Evolutionary conservation across 345 rosid species (phyloP).

Genomic region (Rubroshorea leprosula): DNA sequence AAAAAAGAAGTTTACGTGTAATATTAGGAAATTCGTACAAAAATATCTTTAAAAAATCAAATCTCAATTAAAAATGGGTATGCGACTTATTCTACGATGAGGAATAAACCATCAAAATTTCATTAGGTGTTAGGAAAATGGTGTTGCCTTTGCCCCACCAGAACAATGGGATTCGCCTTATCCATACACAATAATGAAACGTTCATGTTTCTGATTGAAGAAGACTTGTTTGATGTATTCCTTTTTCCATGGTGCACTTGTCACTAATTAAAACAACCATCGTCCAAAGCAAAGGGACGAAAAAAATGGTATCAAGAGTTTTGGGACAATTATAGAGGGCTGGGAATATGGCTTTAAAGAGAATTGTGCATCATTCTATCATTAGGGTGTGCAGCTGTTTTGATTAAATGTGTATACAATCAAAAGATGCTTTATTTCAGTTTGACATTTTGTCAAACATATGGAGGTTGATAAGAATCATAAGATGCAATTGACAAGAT

Average conservation of each 20-base stretch:
- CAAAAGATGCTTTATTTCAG: neutral
- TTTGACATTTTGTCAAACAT: conserved; percentile 5
- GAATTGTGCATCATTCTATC: neutral
- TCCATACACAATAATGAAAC: conserved; percentile 22
- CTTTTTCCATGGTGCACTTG: conserved; percentile 20
- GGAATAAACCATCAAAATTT: conserved; percentile 11
- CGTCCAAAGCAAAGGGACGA: conserved; percentile 1
- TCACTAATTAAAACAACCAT: conserved; percentile 5
- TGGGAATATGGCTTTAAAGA: conserved; percentile 16
- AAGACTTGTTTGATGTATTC: conserved; percentile 19
- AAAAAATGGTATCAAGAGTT: conserved; percentile 23
- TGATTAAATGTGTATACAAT: neutral
- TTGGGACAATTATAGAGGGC: conserved; percentile 22
- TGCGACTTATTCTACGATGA: neutral
- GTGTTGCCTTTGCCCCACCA: conserved; percentile 6
- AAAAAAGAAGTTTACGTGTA: no score
- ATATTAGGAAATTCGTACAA: no score
- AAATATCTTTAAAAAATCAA: no score
- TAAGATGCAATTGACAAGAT: conserved; percentile 14
- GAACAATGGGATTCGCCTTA: conserved; percentile 24
- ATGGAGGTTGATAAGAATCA: conserved; percentile 11
- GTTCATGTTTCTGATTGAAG: conserved; percentile 26
- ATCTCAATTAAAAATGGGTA: no score
- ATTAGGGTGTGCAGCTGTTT: neutral
- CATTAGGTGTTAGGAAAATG: conserved; percentile 24